Percentiles rank a stretch among this genome's conserved stretches.
phyloP scores from a whole-genome alignment of 2,329 filamentous ascomycete species.

The Venturia aucupariae region DNA sequence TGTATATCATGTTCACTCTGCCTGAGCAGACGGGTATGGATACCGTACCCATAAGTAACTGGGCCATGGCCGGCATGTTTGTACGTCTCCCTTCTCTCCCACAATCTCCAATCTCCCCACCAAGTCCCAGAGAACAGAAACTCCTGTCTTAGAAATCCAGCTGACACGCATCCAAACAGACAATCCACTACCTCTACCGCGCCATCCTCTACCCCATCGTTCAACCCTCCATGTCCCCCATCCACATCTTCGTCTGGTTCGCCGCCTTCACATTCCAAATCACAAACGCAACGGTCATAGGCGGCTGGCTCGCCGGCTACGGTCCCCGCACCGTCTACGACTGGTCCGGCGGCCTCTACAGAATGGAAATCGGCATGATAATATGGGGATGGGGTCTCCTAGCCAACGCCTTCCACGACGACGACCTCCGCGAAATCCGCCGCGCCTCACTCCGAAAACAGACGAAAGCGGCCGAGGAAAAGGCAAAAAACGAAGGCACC shows the following conservation, averaged over 20 bases:
- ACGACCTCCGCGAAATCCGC: conserved; percentile 78
- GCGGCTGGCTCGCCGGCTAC: conserved; percentile 74
- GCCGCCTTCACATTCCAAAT: conserved; percentile 66
- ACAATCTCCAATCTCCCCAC: neutral
- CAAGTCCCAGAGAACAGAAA: too few species aligned
- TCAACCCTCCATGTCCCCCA: conserved; percentile 87
- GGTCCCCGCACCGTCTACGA: conserved; percentile 53
- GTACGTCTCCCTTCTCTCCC: conserved; percentile 27
- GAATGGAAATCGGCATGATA: conserved; percentile 54
- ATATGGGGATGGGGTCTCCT: conserved; percentile 69
- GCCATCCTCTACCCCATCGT: conserved; percentile 70
- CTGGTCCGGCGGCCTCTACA: conserved; percentile 37
- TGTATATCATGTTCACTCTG: conserved; percentile 69
- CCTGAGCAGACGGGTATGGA: conserved; percentile 48
- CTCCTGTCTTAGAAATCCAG: neutral
- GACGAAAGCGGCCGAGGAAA: conserved; percentile 38
- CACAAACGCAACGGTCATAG: conserved; percentile 67
- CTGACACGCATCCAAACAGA: conserved; percentile 30
- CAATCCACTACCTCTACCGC: conserved; percentile 85
- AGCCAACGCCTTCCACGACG: conserved; percentile 82
- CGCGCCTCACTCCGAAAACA: conserved; percentile 56
- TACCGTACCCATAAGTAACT: conserved; percentile 64
- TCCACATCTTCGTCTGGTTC: conserved; percentile 60
- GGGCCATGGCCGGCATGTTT: conserved; percentile 61
- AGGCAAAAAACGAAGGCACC: conserved; percentile 26